These are phyloP conservation scores for Xanthoparmelia taractica DNA, from an alignment of 495 filamentous ascomycete species.

Conservation along the genomic window DNA sequence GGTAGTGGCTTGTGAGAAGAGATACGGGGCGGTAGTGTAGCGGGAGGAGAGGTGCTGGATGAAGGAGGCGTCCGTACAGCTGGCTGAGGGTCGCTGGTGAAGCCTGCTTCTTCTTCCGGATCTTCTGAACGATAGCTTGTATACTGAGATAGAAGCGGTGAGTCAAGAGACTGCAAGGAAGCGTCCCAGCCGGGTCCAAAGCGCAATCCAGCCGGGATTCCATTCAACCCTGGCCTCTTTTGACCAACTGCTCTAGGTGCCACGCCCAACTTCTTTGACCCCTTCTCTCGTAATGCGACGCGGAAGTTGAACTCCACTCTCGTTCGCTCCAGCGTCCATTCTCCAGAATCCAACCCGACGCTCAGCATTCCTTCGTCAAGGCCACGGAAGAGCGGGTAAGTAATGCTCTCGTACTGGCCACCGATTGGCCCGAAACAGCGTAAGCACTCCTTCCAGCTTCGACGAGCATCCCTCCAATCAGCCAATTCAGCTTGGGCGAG, in stretches of 20 bases:
- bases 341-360: not conserved
- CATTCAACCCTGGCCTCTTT: constrained; percentile 4
- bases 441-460: not conserved
- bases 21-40: not conserved
- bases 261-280: not conserved
- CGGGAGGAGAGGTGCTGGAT: not conserved
- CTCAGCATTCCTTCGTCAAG: not conserved
- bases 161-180: not conserved
- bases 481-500: constrained; percentile 38
- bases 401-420: not conserved
- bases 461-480: not conserved
- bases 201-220: constrained; percentile 5
- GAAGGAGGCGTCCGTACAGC: not conserved
- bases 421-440: not conserved
- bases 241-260: not conserved
- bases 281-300: constrained; percentile 1
- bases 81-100: not conserved
- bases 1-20: constrained; percentile 5
- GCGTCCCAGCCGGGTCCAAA: constrained; percentile 10
- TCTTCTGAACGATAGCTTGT: not conserved
- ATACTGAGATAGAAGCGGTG: not conserved
- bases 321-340: constrained; percentile 3
- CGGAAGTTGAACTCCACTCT: constrained; percentile 4
- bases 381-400: not conserved
- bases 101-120: not conserved